These are phyloP conservation scores for Diplosphaera chodatii DNA, from an alignment of 139 green algal species.

Conservation along the genomic window DNA sequence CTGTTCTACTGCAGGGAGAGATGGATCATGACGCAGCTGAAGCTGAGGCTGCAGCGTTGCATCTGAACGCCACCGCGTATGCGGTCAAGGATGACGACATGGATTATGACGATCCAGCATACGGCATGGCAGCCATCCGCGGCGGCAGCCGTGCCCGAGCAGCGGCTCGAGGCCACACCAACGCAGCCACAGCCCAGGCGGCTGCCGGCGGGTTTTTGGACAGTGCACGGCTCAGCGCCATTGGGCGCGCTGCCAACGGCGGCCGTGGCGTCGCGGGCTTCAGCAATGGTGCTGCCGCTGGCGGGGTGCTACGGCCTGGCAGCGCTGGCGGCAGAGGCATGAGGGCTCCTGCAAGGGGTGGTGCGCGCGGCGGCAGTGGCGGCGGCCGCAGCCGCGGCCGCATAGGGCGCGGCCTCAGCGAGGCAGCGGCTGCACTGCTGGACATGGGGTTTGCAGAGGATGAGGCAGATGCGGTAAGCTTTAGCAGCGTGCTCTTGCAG, in stretches of 20 bases:
- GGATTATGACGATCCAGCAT: conserved; percentile 26
- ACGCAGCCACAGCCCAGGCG: conserved; percentile 3
- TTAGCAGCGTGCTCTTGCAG: too few species aligned
- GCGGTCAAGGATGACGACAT: conserved; percentile 16
- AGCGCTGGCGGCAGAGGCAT: conserved; percentile 8
- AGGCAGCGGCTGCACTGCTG: conserved; percentile 70
- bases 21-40: background rate
- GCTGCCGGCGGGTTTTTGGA: conserved; percentile 3
- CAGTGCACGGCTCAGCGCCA: background rate
- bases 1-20: background rate
- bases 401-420: conserved; percentile 33
- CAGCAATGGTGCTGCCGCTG: background rate
- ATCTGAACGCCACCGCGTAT: background rate
- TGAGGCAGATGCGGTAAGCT: conserved; percentile 16
- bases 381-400: conserved; percentile 2
- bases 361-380: conserved; percentile 9
- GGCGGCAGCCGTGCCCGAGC: conserved; percentile 2
- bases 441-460: conserved; percentile 47
- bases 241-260: too few species aligned
- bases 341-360: background rate
- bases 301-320: background rate
- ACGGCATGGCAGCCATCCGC: conserved; percentile 1
- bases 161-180: conserved; percentile 1
- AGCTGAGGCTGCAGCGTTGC: background rate
- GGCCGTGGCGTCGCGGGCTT: background rate